A percentile compares a stretch with the other conserved stretches of the same genome.
Evolutionary conservation across 176 grass and related monocot genomes (phyloP).

Genomic region (Bromus sterilis): DNA sequence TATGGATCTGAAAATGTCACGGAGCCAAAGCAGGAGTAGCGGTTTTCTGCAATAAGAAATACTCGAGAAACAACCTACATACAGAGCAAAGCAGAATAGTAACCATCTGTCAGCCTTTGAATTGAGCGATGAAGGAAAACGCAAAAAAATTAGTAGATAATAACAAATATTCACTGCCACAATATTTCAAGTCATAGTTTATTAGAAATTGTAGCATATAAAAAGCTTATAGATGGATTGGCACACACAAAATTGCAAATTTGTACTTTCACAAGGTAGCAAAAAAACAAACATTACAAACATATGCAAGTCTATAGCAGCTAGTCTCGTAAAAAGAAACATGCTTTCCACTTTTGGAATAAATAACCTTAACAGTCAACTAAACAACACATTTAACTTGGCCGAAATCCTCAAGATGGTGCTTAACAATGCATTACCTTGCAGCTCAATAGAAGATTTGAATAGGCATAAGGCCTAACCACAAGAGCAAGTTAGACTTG

Average conservation of each 20-base stretch:
- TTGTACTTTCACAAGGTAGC: not conserved
- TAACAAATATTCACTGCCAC: not conserved
- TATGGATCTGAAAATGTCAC: constrained; percentile 55
- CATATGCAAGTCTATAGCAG: not conserved
- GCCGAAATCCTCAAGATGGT: too few species aligned
- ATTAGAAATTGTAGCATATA: not conserved
- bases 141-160: not conserved
- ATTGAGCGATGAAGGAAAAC: not conserved
- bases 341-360: not conserved
- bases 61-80: not conserved
- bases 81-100: not conserved
- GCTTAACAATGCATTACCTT: too few species aligned
- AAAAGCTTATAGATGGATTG: not conserved
- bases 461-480: too few species aligned
- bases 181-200: not conserved
- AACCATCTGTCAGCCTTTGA: not conserved
- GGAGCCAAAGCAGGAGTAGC: constrained; percentile 64
- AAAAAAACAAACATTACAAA: not conserved
- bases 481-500: too few species aligned
- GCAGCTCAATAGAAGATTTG: too few species aligned
- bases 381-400: too few species aligned
- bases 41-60: constrained; percentile 24
- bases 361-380: too few species aligned
- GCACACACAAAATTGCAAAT: not conserved
- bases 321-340: not conserved